Evolutionary conservation across 2,329 filamentous ascomycete genomes (phyloP), one percentile per base, ranked within the genome.

Genomic region (Stemphylium beticola): DNA sequence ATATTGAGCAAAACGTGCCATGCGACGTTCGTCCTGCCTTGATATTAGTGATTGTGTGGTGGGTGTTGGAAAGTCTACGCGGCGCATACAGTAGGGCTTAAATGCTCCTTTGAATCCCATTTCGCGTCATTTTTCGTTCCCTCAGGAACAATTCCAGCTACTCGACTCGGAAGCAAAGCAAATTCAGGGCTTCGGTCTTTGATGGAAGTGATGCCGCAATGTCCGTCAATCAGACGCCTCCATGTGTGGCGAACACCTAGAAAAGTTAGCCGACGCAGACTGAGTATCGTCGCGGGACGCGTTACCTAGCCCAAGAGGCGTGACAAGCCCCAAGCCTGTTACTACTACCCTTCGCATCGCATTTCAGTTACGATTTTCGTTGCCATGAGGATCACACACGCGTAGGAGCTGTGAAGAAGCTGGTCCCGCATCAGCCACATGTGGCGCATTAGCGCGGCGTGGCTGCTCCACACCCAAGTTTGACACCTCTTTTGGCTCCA

Each of bases 1-100:
- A 78, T 96, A 98, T 74, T 98, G 93, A 4, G 92, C 85, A 72
- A 98, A 98, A 20, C 81, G 83, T n/a, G 95, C 92, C 87, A 96
- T 96, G 69, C 91, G 89, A 4, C 92, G 85, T 66, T 84, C 80
- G 59, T 88, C 85, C 84, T 86, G 58, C 34, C 2, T 1, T 31
- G 24, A 24, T 11, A 17, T 67, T 39, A 65, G 51, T 32, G 34
- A 34, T 29, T 83, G 87, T 39, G 55, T 49, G 14, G 33, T 4
- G 10, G n/a, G 18, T 31, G 4, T 9, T 18, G 7, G 2, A 4
- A 22, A n/a, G 5, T 18, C 36, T 24, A 1, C 18, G 41, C 39
- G 29, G 34, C 15, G 43, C 31, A 20, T 36, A 78, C 76, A 24
- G 70, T 69, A 26, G 69, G 62, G 36, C 42, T 70, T 17, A 83